These are phyloP conservation scores for Hypoxylon sp. DNA, from an alignment of 2,329 filamentous ascomycete genomes.

Conservation along the genomic window DNA sequence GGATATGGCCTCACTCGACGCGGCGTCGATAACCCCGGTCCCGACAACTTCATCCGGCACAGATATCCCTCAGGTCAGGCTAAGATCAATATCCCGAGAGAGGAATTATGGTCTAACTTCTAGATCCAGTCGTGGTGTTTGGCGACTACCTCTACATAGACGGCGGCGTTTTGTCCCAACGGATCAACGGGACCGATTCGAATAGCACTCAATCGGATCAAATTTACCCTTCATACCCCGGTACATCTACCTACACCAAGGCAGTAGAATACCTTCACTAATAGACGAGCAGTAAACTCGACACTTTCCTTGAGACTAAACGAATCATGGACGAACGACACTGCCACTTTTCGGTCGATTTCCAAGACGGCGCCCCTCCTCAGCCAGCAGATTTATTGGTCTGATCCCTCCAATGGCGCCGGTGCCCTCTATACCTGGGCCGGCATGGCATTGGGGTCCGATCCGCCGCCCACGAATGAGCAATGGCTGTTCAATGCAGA, in stretches of 20 bases:
- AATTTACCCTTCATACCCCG: slow-evolving; percentile 44
- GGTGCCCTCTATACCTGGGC: slow-evolving; percentile 56
- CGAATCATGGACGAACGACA: slow-evolving; percentile 56
- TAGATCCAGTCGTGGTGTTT: slow-evolving; percentile 50
- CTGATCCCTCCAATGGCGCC: slow-evolving; percentile 48
- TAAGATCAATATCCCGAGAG: slow-evolving; percentile 2
- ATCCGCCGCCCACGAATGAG: slow-evolving; percentile 46
- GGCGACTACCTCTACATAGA: slow-evolving; percentile 59
- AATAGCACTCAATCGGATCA: slow-evolving; percentile 38
- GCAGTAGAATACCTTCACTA: slow-evolving; percentile 15
- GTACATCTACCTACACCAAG: slow-evolving; percentile 34
- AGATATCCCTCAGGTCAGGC: slow-evolving; percentile 46
- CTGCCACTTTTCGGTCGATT: slow-evolving; percentile 52
- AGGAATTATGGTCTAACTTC: slow-evolving; percentile 27
- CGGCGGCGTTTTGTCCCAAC: slow-evolving; percentile 55
- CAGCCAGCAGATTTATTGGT: slow-evolving; percentile 54
- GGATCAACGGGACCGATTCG: slow-evolving; percentile 46
- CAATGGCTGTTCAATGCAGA: slow-evolving; percentile 55
- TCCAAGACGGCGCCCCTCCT: slow-evolving; percentile 52
- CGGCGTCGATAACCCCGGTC: slow-evolving; percentile 44
- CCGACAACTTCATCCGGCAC: slow-evolving; percentile 47
- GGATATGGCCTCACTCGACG: slow-evolving; percentile 43
- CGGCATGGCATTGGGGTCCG: slow-evolving; percentile 48
- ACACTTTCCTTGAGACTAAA: slow-evolving; percentile 56
- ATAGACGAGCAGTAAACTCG: slow-evolving; percentile 49